Conservation (phyloP, 164 flowering plant species). For the Houttuynia cordata region DNA sequence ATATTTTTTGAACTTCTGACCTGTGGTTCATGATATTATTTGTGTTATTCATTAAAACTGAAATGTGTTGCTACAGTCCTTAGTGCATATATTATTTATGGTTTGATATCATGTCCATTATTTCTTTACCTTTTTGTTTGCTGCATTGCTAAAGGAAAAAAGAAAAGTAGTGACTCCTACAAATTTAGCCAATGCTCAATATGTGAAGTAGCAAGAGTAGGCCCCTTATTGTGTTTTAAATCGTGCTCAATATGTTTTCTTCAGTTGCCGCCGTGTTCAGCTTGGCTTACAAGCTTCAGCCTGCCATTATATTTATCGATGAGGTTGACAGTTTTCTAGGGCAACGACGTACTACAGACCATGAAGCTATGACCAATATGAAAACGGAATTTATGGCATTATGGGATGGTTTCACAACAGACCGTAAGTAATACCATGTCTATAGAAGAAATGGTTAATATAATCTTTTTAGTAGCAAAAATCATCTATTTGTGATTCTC, state of each 20-base stretch:
- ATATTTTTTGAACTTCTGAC: no score
- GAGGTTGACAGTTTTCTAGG: conserved; percentile 92
- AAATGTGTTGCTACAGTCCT: no score
- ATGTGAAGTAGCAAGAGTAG: neutral
- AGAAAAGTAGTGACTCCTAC: no score
- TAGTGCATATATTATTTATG: no score
- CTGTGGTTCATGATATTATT: no score
- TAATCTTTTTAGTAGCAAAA: neutral
- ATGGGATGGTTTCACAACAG: conserved; percentile 96
- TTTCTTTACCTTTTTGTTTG: no score
- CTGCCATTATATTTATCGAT: conserved; percentile 84
- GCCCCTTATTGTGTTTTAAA: neutral
- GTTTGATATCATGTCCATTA: no score
- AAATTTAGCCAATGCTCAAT: neutral
- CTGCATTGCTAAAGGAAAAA: no score
- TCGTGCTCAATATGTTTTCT: conserved; percentile 6
- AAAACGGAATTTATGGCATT: conserved; percentile 94
- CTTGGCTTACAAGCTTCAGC: conserved; percentile 86
- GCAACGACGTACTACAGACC: conserved; percentile 64
- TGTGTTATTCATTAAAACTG: no score
- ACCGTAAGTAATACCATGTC: conserved; percentile 41
- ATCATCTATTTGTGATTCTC: neutral
- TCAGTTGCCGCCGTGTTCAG: conserved; percentile 88
- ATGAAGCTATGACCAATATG: conserved; percentile 74
- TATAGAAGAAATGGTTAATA: neutral